phyloP scores from a whole-genome alignment of 1,284 basidiomycete genomes.

The Ceratobasidium sp. region DNA sequence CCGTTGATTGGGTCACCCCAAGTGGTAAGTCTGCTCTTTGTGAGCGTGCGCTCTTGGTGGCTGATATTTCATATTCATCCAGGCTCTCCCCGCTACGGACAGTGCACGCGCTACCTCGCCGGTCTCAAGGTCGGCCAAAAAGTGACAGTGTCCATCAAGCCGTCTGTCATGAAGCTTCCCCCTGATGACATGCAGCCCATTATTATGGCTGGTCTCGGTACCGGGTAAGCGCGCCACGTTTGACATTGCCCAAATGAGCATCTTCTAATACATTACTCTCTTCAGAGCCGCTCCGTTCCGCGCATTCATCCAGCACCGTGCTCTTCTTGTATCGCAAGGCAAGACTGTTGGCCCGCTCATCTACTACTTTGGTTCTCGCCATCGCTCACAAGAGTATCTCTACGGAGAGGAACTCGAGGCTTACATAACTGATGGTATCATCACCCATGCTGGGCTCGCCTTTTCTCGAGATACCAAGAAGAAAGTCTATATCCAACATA shows the following conservation, averaged over 20 bases:
- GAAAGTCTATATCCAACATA: constrained; percentile 99
- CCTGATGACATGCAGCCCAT: constrained; percentile 84
- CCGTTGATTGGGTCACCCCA: constrained; percentile 91
- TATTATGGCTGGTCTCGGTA: constrained; percentile 98
- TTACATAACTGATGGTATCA: constrained; percentile 79
- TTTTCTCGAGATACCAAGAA: constrained; percentile 92
- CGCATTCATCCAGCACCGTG: constrained; percentile 95
- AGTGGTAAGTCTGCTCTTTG: constrained; percentile 62
- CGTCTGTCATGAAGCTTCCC: constrained; percentile 99
- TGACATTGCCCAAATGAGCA: background rate
- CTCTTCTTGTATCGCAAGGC: constrained; percentile 76
- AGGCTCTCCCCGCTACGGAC: constrained; percentile 85
- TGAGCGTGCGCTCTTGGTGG: background rate
- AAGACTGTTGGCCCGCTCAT: constrained; percentile 86
- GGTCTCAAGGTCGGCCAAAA: constrained; percentile 83
- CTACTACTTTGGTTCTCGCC: constrained; percentile 98
- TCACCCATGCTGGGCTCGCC: constrained; percentile 89
- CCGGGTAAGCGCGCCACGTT: constrained; percentile 59
- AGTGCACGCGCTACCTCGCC: constrained; percentile 95
- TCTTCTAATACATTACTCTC: constrained; percentile 9
- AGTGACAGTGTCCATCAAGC: constrained; percentile 97
- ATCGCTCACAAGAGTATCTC: constrained; percentile 92
- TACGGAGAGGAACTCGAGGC: constrained; percentile 93
- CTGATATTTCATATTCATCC: constrained; percentile 38
- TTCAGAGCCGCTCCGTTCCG: constrained; percentile 89